Evolutionary conservation across 768 basidiomycete genomes (phyloP), one percentile per base, ranked within the genome.

Genomic region (Hygrophorus pudorinus): DNA sequence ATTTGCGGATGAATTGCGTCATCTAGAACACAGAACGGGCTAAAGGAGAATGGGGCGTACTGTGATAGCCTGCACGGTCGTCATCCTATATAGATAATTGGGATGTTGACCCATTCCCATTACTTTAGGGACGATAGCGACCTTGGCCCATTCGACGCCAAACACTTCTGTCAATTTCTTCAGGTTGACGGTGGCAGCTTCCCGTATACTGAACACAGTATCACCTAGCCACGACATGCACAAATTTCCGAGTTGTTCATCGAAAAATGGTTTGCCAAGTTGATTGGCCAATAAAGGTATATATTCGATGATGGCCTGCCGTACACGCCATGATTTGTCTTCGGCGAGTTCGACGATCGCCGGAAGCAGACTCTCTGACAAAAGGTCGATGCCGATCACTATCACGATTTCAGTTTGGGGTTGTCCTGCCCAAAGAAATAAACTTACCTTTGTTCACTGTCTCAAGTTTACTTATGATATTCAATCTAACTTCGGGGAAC

Each of bases 191-290:
- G 91, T 98, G 0, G 96, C 96, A n/a, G 94, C 85, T 62, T 99
- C 96, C 36, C 96, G 81, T 60, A 99, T 99, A 60, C 90, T 93
- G 68, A 85, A 99, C 13, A 99, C 96, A 28, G 88, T 96, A 63
- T 99, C 96, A 6, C 93, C 93, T 50, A 99, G 64, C 96, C 96
- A 99, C 6, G 88, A 89, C 93, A 99, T 96, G 72, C 96, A 99
- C 21, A 99, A 71, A 56, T 87, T 91, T 20, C 87, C 89, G 35
- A 99, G 78, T 61, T 94, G 90, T 56, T 98, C 96, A 62, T 99
- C 93, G 61, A 99, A 99, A 68, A 98, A 98, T 20, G 83, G 72
- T 55, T 89, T 89, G 43, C 96, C 96, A 45, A 99, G 76, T 60
- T 99, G 96, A n/a, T 85, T 92, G 34, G 96, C 93, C 37, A 99